Evolutionary conservation across 176 grass and related monocot genomes (phyloP).

Genomic region (Oropetium thomaeum): DNA sequence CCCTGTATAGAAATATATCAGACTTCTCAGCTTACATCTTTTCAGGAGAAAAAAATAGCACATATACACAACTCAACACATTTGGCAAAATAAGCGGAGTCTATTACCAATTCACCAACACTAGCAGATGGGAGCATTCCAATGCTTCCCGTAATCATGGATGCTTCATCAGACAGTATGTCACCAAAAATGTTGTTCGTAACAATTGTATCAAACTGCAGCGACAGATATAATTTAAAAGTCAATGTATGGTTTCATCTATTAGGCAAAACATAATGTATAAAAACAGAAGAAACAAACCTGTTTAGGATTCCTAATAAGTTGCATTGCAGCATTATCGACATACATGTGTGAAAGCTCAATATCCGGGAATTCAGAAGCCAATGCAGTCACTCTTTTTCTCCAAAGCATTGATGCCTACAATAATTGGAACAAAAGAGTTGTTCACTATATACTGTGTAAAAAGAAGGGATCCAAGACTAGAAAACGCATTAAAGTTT

Average conservation of each 20-base stretch:
- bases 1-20: conserved; percentile 47
- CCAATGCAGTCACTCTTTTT: conserved; percentile 62
- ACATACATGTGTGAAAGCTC: conserved; percentile 96
- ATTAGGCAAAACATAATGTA: background rate
- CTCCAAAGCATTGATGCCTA: conserved; percentile 98
- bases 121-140: conserved; percentile 99
- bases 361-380: conserved; percentile 72
- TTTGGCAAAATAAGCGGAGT: background rate
- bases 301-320: conserved; percentile 96
- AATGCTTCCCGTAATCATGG: conserved; percentile 98
- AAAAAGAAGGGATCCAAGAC: background rate
- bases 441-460: background rate
- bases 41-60: background rate
- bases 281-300: conserved; percentile 37
- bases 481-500: background rate
- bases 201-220: conserved; percentile 92
- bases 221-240: conserved; percentile 27
- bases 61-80: background rate
- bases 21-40: background rate
- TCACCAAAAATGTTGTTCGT: conserved; percentile 99
- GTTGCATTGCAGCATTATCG: conserved; percentile 95
- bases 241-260: conserved; percentile 9
- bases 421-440: conserved; percentile 15
- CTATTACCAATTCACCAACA: conserved; percentile 73
- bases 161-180: conserved; percentile 96